Conservation (phyloP, 371 early-diverging fungal species). For the Zopfochytrium polystomum region DNA sequence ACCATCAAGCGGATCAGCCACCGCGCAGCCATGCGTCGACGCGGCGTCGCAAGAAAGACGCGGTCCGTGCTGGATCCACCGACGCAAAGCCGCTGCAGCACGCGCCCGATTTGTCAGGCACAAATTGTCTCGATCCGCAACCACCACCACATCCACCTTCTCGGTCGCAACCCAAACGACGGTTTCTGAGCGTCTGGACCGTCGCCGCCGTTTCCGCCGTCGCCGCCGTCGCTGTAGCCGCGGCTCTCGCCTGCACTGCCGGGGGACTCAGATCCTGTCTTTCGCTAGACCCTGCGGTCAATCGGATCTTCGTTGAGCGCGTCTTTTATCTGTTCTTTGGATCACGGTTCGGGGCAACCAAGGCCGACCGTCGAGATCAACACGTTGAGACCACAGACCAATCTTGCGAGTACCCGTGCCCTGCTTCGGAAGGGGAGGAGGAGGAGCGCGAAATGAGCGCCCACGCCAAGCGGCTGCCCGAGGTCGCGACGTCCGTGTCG, state of each 20-base stretch:
- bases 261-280: background rate
- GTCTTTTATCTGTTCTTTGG: too few species aligned
- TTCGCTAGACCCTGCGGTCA: background rate
- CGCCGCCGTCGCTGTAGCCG: background rate
- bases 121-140: too few species aligned
- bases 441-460: conserved; percentile 8
- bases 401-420: background rate
- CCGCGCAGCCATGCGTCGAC: too few species aligned
- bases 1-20: too few species aligned
- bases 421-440: background rate
- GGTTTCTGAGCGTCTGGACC: background rate
- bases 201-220: background rate
- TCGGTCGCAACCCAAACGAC: too few species aligned
- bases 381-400: background rate
- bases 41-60: too few species aligned
- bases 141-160: too few species aligned
- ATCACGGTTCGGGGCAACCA: too few species aligned
- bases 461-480: conserved; percentile 7
- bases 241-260: conserved; percentile 1
- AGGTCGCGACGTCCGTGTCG: background rate
- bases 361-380: background rate
- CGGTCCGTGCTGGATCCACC: too few species aligned
- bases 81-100: too few species aligned
- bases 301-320: background rate
- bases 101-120: too few species aligned